A percentile compares a stretch with the other conserved stretches of the same genome.
Conservation (phyloP, 352 stramenopile species). For the Globisporangium barbulae region DNA sequence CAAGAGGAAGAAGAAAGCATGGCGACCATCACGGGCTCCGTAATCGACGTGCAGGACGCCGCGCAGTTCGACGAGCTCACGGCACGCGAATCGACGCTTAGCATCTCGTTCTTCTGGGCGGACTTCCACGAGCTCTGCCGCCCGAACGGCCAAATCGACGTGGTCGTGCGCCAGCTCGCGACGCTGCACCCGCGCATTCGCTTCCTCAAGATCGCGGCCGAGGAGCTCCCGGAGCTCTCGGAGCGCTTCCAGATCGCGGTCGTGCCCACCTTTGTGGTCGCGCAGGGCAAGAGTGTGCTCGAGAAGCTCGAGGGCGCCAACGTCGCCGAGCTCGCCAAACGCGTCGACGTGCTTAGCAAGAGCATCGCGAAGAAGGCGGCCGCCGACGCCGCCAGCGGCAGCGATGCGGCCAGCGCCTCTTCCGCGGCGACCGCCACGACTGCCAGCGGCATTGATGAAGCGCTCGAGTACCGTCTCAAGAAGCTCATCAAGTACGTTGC, state of each 20-base stretch:
- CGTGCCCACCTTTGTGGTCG: slow-evolving; percentile 94
- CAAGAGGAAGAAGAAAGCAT: slow-evolving; percentile 7
- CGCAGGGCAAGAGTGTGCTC: slow-evolving; percentile 65
- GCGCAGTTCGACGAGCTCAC: slow-evolving; percentile 78
- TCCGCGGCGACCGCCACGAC: slow-evolving; percentile 14
- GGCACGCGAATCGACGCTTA: slow-evolving; percentile 69
- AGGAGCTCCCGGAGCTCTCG: slow-evolving; percentile 79
- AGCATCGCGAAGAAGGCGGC: slow-evolving; percentile 61
- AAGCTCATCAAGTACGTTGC: slow-evolving; percentile 69
- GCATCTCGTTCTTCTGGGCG: slow-evolving; percentile 83
- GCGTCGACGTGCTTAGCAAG: slow-evolving; percentile 82
- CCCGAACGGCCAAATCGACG: slow-evolving; percentile 81
- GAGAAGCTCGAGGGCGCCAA: slow-evolving; percentile 85
- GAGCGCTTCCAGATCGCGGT: slow-evolving; percentile 89
- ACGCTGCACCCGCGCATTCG: slow-evolving; percentile 79
- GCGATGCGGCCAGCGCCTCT: slow-evolving; percentile 7
- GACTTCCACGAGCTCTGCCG: slow-evolving; percentile 80
- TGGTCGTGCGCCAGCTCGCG: slow-evolving; percentile 80
- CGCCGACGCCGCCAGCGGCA: slow-evolving; percentile 22
- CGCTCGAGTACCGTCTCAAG: slow-evolving; percentile 71
- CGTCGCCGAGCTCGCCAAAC: slow-evolving; percentile 80
- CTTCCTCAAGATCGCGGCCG: slow-evolving; percentile 86
- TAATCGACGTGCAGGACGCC: slow-evolving; percentile 63
- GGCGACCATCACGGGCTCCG: slow-evolving; percentile 43
- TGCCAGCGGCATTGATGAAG: slow-evolving; percentile 48